phyloP scores from a whole-genome alignment of 83 land plant genomes.

The Diphasiastrum complanatum region DNA sequence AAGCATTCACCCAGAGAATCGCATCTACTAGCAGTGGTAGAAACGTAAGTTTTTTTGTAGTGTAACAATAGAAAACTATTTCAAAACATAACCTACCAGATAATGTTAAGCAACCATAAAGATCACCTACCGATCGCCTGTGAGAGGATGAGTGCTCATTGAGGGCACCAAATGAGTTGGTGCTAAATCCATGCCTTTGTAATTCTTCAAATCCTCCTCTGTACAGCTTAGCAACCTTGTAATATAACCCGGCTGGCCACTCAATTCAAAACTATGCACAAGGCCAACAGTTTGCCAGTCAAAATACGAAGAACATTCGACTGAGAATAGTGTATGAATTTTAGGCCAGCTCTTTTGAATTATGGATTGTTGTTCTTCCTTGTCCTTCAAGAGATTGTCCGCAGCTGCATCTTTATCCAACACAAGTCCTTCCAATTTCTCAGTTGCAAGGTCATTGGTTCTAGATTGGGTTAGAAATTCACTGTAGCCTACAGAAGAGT shows the following conservation, averaged over 20 bases:
- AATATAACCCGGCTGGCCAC: conserved; percentile 89
- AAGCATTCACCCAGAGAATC: too few relatives aligned
- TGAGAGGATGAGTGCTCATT: conserved; percentile 82
- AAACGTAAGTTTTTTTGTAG: too few relatives aligned
- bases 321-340: conserved; percentile 89
- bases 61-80: too few relatives aligned
- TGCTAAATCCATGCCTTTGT: conserved; percentile 79
- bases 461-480: neutral
- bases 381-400: too few relatives aligned
- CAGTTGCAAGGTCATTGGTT: too few relatives aligned
- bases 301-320: conserved; percentile 81
- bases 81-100: neutral
- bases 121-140: conserved; percentile 75
- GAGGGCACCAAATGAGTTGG: conserved; percentile 96
- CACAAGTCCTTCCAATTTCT: neutral
- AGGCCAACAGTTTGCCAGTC: conserved; percentile 99
- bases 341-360: conserved; percentile 38
- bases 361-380: neutral
- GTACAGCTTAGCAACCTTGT: conserved; percentile 91
- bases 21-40: too few relatives aligned
- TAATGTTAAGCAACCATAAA: neutral
- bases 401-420: conserved; percentile 6
- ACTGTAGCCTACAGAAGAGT: conserved; percentile 24
- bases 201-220: conserved; percentile 60
- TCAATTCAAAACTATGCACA: conserved; percentile 66